A percentile compares a stretch with the other conserved stretches of the same genome.
Conservation (phyloP, 345 rosid genomes). For the Excoecaria agallocha region DNA sequence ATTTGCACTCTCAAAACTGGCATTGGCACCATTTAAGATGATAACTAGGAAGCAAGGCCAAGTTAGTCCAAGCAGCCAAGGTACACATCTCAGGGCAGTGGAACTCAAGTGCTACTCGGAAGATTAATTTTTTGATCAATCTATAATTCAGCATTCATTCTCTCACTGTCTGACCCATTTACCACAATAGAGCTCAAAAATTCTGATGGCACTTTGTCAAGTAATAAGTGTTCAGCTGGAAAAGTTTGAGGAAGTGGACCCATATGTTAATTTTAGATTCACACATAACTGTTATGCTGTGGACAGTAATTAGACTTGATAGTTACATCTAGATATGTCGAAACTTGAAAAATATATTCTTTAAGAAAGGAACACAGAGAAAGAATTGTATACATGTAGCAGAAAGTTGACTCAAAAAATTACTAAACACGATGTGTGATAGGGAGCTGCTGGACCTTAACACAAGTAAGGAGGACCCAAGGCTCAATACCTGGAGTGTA, state of each 20-base stretch:
- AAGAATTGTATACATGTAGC: background rate
- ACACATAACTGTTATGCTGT: background rate
- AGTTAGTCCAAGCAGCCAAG: background rate
- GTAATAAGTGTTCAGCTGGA: too few species aligned
- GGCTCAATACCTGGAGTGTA: too few species aligned
- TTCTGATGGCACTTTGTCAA: background rate
- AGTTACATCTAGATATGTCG: background rate
- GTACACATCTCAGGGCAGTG: background rate
- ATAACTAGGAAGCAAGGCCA: background rate
- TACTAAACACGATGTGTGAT: background rate
- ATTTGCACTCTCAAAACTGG: too few species aligned
- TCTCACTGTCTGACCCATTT: background rate
- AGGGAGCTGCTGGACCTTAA: too few species aligned
- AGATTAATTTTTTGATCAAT: background rate
- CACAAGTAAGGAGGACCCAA: too few species aligned
- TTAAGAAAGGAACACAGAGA: too few species aligned
- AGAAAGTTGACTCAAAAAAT: background rate
- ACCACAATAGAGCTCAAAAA: background rate
- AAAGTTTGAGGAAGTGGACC: background rate
- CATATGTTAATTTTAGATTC: background rate
- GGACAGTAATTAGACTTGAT: background rate
- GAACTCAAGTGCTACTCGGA: background rate
- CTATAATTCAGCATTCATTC: background rate
- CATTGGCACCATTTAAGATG: background rate
- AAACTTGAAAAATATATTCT: background rate